Base-by-base conservation (phyloP, 1,284 basidiomycete genomes). In the Apiotrichum gracile region DNA sequence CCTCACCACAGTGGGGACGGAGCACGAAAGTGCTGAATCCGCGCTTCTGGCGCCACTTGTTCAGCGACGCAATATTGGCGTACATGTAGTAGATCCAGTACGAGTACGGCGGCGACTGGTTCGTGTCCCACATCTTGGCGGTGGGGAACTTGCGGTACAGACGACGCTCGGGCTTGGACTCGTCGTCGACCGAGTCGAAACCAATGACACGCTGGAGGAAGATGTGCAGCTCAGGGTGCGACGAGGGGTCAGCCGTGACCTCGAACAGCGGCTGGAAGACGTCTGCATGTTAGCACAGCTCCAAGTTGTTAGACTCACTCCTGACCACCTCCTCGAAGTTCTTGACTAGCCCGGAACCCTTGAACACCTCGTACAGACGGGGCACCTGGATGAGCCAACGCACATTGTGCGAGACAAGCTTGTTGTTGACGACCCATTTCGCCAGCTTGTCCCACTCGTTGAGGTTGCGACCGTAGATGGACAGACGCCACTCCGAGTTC, bases 1-100 rank as follows among this genome's bases (percentile, higher is more conserved):
- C 96, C 78, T 99, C 96, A 51, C 96, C 96, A 25, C 89, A 89
- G 74, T 98, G 96, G 1, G 96, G 96, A 38, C 96, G 86, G 54
- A 99, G 83, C 35, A 97, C 94, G 69, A 99, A 94, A 0, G 94
- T 98, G 71, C 91, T 97, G 78, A 98, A 98, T 6, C 92, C 91
- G 37, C 94, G 80, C 21, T 79, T 77, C 53, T 81, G 82, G 39
- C 96, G 81, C 92, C 92, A 98, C 51, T 88, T 85, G 72, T 98
- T 98, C 55, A 98, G 78, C 63, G 90, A 93, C 4, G 91, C 83
- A 79, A 97, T 89, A 71, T 97, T 98, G 19, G 92, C 91, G 68
- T 86, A 98, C 85, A 97, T 91, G 74, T 98, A 97, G 77, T 97
- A 98, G 19, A 94, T 79, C 91, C 89, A 96, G 76, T 97, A 97